Base-by-base conservation (phyloP, 176 grass and related monocot species). In the Themeda triandra region DNA sequence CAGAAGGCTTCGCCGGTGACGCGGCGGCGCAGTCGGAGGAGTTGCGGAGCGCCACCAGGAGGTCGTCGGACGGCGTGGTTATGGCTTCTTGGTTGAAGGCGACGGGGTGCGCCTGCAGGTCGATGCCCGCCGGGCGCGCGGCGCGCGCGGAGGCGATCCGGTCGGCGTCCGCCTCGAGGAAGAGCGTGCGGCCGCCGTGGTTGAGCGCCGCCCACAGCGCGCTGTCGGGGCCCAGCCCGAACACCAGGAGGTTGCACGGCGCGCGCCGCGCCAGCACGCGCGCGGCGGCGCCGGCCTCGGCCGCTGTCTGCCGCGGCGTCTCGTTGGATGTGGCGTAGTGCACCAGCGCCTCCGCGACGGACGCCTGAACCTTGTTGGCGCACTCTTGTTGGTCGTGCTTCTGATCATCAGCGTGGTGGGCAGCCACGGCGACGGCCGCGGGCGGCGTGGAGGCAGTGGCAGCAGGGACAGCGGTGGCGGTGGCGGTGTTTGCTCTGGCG, bases 141-240 rank as follows among this genome's bases (percentile, higher is more conserved):
- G 62, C 76, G 23, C 28, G 85, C 8, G 70, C 64, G 9, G 78
- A 39, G 14, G 73, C 73, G 3, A 93, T 79, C 67, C 62, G 60
- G 18, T 54, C 59, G 23, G 64, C 84, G 87, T 95, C 93, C 30
- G 86, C 76, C 40, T 95, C 90, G 28, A 95, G 86, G 84, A 95
- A 95, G 6, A 88, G 74, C 30, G 93, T 95, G 84, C 90, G 90
- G 37, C 93, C 93, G 54, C 88, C 90, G 36, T 95, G 88, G 93
- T 95, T 95, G 27, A 95, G 88, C 76, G 86, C 83, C 45, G 83
- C 89, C 93, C 90, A 92, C 79, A 95, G 91, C 53, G 74, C 71
- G 90, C 75, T 67, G 80, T 59, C 90, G 71, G 71, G 86, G 0
- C 86, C 90, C n/a, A 93, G 76, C 17, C 93, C 93, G 76, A 95